A percentile compares a stretch with the other conserved stretches of the same genome.
phyloP scores from a whole-genome alignment of 225 moss, liverwort and hornwort species.

The Climacium dendroides region DNA sequence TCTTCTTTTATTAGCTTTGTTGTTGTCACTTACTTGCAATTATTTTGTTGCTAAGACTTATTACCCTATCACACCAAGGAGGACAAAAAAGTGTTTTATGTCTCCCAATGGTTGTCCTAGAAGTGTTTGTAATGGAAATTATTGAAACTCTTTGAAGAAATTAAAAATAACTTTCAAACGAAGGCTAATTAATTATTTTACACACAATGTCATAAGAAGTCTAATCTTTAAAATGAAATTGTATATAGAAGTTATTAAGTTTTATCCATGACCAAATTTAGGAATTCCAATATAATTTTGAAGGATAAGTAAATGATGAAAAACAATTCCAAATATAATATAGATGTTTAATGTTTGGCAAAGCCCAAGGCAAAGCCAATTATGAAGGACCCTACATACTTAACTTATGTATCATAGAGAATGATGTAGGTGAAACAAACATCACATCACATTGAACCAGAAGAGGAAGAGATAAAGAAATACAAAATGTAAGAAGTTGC shows the following conservation, averaged over 20 bases:
- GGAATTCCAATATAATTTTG: background rate
- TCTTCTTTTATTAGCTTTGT: background rate
- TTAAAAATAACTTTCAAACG: background rate
- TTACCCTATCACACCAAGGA: fast-evolving
- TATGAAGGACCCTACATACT: background rate
- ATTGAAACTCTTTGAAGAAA: too few species aligned
- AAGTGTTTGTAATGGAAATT: background rate
- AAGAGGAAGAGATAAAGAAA: background rate
- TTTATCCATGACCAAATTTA: background rate
- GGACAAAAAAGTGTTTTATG: background rate
- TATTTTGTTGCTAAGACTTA: background rate
- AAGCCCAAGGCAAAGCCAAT: background rate
- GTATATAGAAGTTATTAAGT: background rate
- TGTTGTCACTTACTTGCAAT: background rate
- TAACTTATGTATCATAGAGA: background rate
- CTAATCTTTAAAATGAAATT: fast-evolving
- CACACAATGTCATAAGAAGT: background rate
- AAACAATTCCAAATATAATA: background rate
- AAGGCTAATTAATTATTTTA: background rate
- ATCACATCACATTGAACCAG: background rate
- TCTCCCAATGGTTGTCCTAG: fast-evolving
- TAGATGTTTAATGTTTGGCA: background rate
- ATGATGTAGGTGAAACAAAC: background rate
- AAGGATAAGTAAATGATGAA: background rate
- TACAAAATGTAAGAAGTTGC: background rate